phyloP scores from a whole-genome alignment of 345 rosid genomes.

The Hibiscus trionum region DNA sequence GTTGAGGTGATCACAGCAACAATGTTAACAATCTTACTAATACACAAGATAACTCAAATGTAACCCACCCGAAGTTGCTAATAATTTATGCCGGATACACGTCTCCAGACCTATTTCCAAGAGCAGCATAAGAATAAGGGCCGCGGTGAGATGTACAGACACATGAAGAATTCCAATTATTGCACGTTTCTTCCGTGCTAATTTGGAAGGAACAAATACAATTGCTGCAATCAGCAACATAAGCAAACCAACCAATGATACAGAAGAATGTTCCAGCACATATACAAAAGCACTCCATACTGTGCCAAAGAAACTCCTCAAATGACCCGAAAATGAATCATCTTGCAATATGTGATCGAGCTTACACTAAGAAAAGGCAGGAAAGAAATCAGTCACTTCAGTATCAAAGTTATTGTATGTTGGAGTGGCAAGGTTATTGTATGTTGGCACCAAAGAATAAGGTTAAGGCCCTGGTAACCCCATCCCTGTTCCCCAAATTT shows the following conservation, averaged over 20 bases:
- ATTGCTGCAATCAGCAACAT: constrained; percentile 59
- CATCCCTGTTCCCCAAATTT: too few relatives aligned
- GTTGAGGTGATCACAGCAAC: not conserved
- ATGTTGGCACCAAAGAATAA: too few relatives aligned
- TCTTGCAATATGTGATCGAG: constrained; percentile 77
- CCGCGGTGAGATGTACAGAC: constrained; percentile 77
- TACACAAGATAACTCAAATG: constrained; percentile 6
- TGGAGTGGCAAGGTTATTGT: too few relatives aligned
- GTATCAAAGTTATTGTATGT: not conserved
- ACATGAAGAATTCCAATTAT: constrained; percentile 85
- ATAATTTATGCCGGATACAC: constrained; percentile 78
- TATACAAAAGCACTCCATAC: constrained; percentile 65
- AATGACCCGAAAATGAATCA: constrained; percentile 82
- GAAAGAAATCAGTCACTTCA: constrained; percentile 15
- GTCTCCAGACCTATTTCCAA: constrained; percentile 89
- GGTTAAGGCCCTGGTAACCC: too few relatives aligned
- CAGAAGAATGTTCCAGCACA: constrained; percentile 68
- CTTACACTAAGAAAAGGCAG: constrained; percentile 66
- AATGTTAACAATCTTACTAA: not conserved
- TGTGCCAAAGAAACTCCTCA: constrained; percentile 75
- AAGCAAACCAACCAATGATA: constrained; percentile 68
- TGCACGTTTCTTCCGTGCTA: constrained; percentile 69
- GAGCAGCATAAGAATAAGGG: constrained; percentile 85
- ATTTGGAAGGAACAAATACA: constrained; percentile 78
- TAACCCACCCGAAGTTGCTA: constrained; percentile 82